Percentiles rank a stretch among this genome's conserved stretches.
Evolutionary conservation across 1,284 basidiomycete genomes (phyloP).

Genomic region (Laetiporus sulphureus): DNA sequence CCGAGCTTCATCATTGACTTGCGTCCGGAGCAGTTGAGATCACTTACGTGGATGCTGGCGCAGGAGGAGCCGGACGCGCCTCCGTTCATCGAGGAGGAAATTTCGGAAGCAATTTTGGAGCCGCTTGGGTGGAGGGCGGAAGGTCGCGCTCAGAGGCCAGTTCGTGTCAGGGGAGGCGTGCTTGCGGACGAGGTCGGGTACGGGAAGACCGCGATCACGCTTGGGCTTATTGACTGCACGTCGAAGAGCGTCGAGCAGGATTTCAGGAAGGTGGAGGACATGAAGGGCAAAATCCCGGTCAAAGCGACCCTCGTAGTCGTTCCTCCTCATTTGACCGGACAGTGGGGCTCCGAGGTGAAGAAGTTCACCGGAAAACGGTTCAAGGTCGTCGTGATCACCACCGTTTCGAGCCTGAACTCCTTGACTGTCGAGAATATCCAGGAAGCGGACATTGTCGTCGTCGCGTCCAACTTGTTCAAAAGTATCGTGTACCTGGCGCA

Average conservation of each 20-base stretch:
- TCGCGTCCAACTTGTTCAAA: slow-evolving; percentile 83
- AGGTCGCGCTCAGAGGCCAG: slow-evolving; percentile 76
- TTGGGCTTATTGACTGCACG: slow-evolving; percentile 78
- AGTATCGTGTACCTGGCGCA: slow-evolving; percentile 74
- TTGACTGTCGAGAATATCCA: slow-evolving; percentile 72
- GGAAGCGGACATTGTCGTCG: slow-evolving; percentile 83
- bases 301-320: slow-evolving; percentile 85
- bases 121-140: slow-evolving; percentile 92
- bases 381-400: slow-evolving; percentile 66
- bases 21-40: slow-evolving; percentile 84
- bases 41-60: slow-evolving; percentile 87
- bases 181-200: slow-evolving; percentile 96
- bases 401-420: slow-evolving; percentile 67
- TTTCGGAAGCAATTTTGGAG: slow-evolving; percentile 82
- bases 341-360: slow-evolving; percentile 84
- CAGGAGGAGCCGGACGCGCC: slow-evolving; percentile 66
- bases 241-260: slow-evolving; percentile 51
- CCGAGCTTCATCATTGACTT: slow-evolving; percentile 70
- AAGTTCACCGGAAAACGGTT: slow-evolving; percentile 74
- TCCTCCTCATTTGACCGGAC: slow-evolving; percentile 83
- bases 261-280: slow-evolving; percentile 37
- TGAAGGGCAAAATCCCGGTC: slow-evolving; percentile 62
- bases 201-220: slow-evolving; percentile 93
- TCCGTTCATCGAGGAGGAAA: slow-evolving; percentile 89
- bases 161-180: slow-evolving; percentile 82